Evolutionary conservation across 2,329 filamentous ascomycete genomes (phyloP).

Genomic region (Dothideomycetes sp.): DNA sequence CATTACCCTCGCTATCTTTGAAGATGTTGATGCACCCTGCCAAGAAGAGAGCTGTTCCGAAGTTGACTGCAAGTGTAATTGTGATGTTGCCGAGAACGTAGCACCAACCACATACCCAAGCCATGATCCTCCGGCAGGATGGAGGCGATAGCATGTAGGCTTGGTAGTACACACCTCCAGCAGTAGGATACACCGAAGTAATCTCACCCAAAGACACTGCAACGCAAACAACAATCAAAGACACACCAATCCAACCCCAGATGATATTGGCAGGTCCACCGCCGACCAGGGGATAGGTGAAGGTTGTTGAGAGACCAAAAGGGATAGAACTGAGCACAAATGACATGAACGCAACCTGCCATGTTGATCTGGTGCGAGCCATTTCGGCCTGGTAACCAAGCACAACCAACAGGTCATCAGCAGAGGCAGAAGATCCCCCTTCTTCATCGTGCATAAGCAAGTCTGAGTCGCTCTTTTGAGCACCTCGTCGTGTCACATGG

Average conservation of each 20-base stretch:
- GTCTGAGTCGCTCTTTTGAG: too few relatives aligned
- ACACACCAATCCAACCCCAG: constrained; percentile 61
- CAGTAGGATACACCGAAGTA: constrained; percentile 54
- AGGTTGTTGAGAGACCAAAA: constrained; percentile 60
- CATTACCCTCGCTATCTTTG: constrained; percentile 32
- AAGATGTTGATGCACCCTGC: constrained; percentile 47
- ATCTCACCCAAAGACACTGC: constrained; percentile 63
- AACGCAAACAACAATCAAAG: constrained; percentile 59
- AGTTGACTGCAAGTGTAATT: constrained; percentile 74
- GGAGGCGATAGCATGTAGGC: constrained; percentile 61
- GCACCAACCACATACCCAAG: constrained; percentile 65
- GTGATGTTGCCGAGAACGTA: constrained; percentile 73
- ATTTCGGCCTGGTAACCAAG: constrained; percentile 59
- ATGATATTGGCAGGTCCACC: constrained; percentile 60
- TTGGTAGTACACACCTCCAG: constrained; percentile 63
- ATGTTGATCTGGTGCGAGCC: constrained; percentile 52
- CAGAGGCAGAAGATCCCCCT: constrained; percentile 24
- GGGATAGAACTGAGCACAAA: constrained; percentile 67
- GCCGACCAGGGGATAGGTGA: constrained; percentile 55
- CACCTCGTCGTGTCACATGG: too few relatives aligned
- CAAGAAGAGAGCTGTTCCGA: constrained; percentile 50
- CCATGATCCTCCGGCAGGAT: constrained; percentile 49
- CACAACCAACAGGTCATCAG: constrained; percentile 52
- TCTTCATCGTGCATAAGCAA: too few relatives aligned
- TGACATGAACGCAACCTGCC: constrained; percentile 64